These are phyloP conservation scores for Usnea hakonensis DNA, from an alignment of 495 filamentous ascomycete species.

Conservation along the genomic window DNA sequence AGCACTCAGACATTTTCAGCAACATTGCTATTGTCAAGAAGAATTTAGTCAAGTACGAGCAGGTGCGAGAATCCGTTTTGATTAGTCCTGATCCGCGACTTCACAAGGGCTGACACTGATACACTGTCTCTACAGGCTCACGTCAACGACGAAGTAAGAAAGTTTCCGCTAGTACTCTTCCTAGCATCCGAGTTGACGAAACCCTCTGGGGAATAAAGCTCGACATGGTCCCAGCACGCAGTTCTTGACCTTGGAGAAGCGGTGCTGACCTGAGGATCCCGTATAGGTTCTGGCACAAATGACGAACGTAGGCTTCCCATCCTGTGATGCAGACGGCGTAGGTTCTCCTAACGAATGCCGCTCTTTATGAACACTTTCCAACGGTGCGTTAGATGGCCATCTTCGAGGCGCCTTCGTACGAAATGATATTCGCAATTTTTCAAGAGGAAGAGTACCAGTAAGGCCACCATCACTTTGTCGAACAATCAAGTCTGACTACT, in stretches of 20 bases:
- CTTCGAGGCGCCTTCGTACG: conserved; percentile 12
- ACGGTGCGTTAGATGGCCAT: conserved; percentile 10
- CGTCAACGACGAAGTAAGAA: neutral
- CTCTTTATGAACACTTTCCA: neutral
- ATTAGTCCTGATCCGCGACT: neutral
- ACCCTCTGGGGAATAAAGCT: neutral
- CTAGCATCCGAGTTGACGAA: neutral
- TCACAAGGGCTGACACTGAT: neutral
- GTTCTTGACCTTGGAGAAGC: neutral
- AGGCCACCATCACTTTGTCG: neutral
- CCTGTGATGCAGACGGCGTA: neutral
- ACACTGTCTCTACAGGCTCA: neutral
- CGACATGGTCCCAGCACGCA: neutral
- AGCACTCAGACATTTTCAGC: conserved; percentile 10
- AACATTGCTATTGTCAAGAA: conserved; percentile 9
- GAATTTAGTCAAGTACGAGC: conserved; percentile 15
- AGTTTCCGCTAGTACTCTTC: neutral
- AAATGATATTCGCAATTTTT: conserved; percentile 10
- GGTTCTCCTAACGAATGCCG: neutral
- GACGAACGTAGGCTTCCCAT: conserved; percentile 7
- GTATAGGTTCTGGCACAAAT: neutral
- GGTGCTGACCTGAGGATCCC: neutral
- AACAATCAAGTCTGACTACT: neutral
- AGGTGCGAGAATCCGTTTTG: conserved; percentile 4
- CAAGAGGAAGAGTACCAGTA: conserved; percentile 10